Evolutionary conservation across 768 basidiomycete genomes (phyloP), one percentile per base, ranked within the genome.

Genomic region (Termitomyces sp.): DNA sequence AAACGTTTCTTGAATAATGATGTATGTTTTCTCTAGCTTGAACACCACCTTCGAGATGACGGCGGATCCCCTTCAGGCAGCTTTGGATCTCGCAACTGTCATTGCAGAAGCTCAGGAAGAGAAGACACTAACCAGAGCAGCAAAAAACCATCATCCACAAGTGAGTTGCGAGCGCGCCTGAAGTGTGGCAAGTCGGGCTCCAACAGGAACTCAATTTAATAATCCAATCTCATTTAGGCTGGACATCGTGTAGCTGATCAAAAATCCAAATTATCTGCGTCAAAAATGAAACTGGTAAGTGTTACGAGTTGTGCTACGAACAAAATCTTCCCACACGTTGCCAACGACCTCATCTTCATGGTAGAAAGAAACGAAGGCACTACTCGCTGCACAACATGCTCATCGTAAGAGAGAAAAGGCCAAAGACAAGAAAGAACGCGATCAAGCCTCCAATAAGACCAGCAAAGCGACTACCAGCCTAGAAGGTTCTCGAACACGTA

Each of bases 101-200:
- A 60, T 60, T 56, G 55, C 55, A 39, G 48, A 29, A 32, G 55
- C 43, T 16, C 55, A 60, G 25, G 59, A 60, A 56, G 59, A 56
- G 16, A 60, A 52, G 29, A 7, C 55, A 9, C 23, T 39, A 25
- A 52, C 32, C 2, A 56, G 43, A 50, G 35, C 31, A 12, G 50
- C 53, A 31, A 60, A 52, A 22, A 53, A 50, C 31, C 51, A 50
- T 20, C 42, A 60, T 31, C 5, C 23, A 33, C 59, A 56, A 46
- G 59, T 53, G 45, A 51, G 59, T 43, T 33, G 46, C 23, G 32
- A 41, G 25, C 27, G 41, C 40, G 15, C 38, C 27, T 41, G 18
- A 10, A 42, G 38, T 40, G 46, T 48, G 22, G 20, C 23, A 23
- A 44, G 18, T 20, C 22, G 22, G 32, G 29, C 35, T 40, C 33